Percentiles rank a stretch among this genome's conserved stretches.
Evolutionary conservation across 2,329 filamentous ascomycete genomes (phyloP).

Genomic region (Pseudogymnoascus pannorum): DNA sequence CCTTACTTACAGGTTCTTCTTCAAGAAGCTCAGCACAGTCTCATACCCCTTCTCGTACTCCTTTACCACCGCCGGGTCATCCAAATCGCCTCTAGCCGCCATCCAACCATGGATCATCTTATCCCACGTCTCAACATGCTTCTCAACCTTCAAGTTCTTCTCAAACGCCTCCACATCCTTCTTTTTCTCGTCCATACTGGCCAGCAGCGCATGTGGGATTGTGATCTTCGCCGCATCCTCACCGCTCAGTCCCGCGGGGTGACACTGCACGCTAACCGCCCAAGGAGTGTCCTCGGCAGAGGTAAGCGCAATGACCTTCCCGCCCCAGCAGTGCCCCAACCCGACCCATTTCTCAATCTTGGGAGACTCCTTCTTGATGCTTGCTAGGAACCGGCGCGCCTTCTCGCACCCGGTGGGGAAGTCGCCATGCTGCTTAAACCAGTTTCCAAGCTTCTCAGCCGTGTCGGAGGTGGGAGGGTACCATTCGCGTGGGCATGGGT

Average conservation of each 20-base stretch:
- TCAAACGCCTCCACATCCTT: slow-evolving; percentile 39
- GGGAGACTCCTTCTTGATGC: slow-evolving; percentile 44
- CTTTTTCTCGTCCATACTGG: slow-evolving; percentile 41
- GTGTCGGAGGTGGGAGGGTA: slow-evolving; percentile 61
- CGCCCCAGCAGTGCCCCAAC: slow-evolving; percentile 29
- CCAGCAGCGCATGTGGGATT: slow-evolving; percentile 42
- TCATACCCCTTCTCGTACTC: slow-evolving; percentile 45
- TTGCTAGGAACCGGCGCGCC: slow-evolving; percentile 48
- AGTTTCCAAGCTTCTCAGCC: slow-evolving; percentile 48
- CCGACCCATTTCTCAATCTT: slow-evolving; percentile 40
- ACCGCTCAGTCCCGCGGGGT: slow-evolving; percentile 19
- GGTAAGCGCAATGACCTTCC: slow-evolving; percentile 25
- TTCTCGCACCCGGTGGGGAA: slow-evolving; percentile 35
- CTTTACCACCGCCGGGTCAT: slow-evolving; percentile 36
- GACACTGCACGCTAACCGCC: slow-evolving; percentile 22
- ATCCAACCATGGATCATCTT: slow-evolving; percentile 53
- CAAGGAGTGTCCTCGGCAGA: slow-evolving; percentile 17
- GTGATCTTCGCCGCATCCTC: slow-evolving; percentile 38
- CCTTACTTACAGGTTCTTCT: slow-evolving; percentile 32
- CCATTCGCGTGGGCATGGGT: slow-evolving; percentile 39
- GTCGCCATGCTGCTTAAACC: slow-evolving; percentile 38
- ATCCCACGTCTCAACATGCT: slow-evolving; percentile 41
- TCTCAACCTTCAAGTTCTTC: slow-evolving; percentile 35
- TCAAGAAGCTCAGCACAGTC: slow-evolving; percentile 37
- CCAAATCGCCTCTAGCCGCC: slow-evolving; percentile 44